These are phyloP conservation scores for Prunella vulgaris DNA, from an alignment of 257 asterid genomes.

Conservation along the genomic window DNA sequence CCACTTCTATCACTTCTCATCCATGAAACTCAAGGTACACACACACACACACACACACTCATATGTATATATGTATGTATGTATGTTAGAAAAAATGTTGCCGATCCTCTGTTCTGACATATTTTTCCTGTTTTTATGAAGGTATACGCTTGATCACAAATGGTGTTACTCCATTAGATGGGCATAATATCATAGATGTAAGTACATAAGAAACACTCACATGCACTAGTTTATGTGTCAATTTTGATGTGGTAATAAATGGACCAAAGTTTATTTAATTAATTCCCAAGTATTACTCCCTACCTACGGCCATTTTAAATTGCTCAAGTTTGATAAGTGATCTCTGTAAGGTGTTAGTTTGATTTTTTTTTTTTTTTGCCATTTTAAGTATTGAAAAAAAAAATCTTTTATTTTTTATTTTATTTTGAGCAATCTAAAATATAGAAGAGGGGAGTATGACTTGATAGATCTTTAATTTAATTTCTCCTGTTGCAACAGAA, in stretches of 20 bases:
- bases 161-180: constrained; percentile 13
- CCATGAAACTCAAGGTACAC: constrained; percentile 46
- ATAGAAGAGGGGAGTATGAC: too few species aligned
- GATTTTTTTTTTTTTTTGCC: too few species aligned
- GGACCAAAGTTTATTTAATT: neutral
- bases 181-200: constrained; percentile 16
- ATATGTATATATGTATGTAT: too few species aligned
- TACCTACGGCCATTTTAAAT: too few species aligned
- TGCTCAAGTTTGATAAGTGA: too few species aligned
- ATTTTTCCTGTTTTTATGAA: constrained; percentile 4
- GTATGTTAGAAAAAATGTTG: neutral
- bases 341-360: too few species aligned
- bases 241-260: neutral
- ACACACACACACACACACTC: neutral
- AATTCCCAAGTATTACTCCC: neutral
- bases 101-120: neutral
- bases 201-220: too few species aligned
- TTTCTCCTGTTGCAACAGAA: constrained; percentile 17
- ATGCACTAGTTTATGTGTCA: neutral
- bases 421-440: too few species aligned
- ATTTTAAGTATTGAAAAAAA: too few species aligned
- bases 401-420: too few species aligned
- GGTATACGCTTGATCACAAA: constrained; percentile 32
- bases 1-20: constrained; percentile 37
- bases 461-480: neutral